Conservation (phyloP, 2,329 filamentous ascomycete species). For the Neonectria hederae region DNA sequence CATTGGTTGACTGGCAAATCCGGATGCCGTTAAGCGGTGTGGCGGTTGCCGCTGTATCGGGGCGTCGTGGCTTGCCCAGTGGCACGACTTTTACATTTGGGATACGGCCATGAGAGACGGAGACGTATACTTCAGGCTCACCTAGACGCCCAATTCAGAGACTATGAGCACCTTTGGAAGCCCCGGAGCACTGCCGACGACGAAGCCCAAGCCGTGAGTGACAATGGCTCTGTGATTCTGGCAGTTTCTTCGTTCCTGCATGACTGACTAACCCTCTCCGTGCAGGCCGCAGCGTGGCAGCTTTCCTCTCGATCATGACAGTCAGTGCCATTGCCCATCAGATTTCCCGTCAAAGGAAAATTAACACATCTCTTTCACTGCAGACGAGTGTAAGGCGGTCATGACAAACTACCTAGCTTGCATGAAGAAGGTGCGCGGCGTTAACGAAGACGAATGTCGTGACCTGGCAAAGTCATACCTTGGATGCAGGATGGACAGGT, state of each 20-base stretch:
- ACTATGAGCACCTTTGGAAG: slow-evolving; percentile 73
- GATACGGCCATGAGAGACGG: slow-evolving; percentile 17
- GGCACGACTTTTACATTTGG: slow-evolving; percentile 21
- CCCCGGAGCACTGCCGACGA: slow-evolving; percentile 71
- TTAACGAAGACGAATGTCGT: slow-evolving; percentile 88
- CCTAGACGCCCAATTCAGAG: slow-evolving; percentile 19
- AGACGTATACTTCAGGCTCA: slow-evolving; percentile 17
- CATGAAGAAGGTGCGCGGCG: slow-evolving; percentile 82
- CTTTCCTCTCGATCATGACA: slow-evolving; percentile 93
- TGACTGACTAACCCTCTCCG: slow-evolving; percentile 25
- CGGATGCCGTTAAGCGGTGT: slow-evolving; percentile 13
- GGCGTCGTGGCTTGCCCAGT: slow-evolving; percentile 10
- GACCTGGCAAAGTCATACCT: slow-evolving; percentile 88
- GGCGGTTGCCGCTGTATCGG: slow-evolving; percentile 23
- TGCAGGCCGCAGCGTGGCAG: slow-evolving; percentile 85
- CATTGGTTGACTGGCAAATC: no score
- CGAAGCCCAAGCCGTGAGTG: slow-evolving; percentile 76
- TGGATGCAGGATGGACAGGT: slow-evolving; percentile 94
- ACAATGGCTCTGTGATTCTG: neutral
- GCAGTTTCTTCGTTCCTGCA: neutral
- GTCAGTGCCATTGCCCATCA: slow-evolving; percentile 42
- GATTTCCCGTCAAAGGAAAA: neutral
- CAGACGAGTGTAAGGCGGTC: slow-evolving; percentile 91
- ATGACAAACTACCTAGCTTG: slow-evolving; percentile 89
- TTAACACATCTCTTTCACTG: slow-evolving; percentile 18